Percentiles rank a stretch among this genome's conserved stretches.
phyloP scores from a whole-genome alignment of 176 grass and related monocot species.

The Carex parvula region DNA sequence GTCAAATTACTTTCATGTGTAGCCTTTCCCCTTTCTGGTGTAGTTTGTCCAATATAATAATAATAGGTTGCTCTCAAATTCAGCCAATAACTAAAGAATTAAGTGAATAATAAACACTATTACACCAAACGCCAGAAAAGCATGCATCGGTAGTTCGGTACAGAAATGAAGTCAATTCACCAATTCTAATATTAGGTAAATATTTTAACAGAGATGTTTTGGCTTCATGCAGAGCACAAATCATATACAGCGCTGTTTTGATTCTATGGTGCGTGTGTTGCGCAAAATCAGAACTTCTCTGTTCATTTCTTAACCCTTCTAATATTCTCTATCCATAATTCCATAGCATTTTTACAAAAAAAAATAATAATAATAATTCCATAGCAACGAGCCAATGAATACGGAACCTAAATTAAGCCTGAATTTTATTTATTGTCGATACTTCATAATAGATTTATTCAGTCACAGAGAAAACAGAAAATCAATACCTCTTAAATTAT shows the following conservation, averaged over 20 bases:
- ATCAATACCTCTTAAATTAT: not conserved
- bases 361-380: too few relatives aligned
- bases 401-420: not conserved
- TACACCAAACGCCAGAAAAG: not conserved
- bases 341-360: not conserved
- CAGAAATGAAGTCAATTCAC: not conserved
- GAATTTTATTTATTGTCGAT: conserved; percentile 6
- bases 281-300: too few relatives aligned
- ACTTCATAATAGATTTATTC: not conserved
- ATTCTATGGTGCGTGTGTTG: too few relatives aligned
- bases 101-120: too few relatives aligned
- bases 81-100: not conserved
- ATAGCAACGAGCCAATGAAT: not conserved
- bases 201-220: too few relatives aligned
- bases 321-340: not conserved
- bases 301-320: too few relatives aligned
- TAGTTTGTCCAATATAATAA: too few relatives aligned
- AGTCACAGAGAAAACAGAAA: not conserved
- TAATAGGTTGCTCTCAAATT: not conserved
- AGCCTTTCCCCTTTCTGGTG: not conserved
- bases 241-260: too few relatives aligned
- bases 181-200: not conserved
- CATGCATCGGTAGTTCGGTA: not conserved
- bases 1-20: not conserved
- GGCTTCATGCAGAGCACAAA: too few relatives aligned